Evolutionary conservation across 495 filamentous ascomycete species (phyloP), one percentile per base, ranked within the genome.

Genomic region (Aspergillus avenaceus): DNA sequence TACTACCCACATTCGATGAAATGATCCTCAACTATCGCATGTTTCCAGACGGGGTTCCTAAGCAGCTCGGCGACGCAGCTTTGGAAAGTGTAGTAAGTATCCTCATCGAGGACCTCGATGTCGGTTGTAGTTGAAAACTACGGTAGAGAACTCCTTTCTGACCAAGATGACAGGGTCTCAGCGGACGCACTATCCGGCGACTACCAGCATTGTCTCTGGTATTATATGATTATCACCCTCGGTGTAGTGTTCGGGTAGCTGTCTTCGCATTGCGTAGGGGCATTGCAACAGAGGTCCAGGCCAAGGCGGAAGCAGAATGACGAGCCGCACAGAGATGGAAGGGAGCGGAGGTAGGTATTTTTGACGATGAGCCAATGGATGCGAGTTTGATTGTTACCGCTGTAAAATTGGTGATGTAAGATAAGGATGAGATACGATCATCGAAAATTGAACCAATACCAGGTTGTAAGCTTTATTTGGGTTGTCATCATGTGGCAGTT

Each of bases 161-260:
- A 55, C 34, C 6, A 16, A 12, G 13, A 3, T 12, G 50, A 25
- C 36, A 63, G 63, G 55, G 47, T 8, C 47, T 60, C 1, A 67
- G 64, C 43, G 62, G 53, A 14, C 58, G 64, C 5, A 58, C 40
- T 4, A 51, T 67, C 9, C 57, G 58, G 16, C 52, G 54, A 12
- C 41, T 65, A 7, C 64, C 64, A 4, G 50, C 37, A 1, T 28
- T 59, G 18, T 56, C 62, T 11, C 26, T 65, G 18, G 59, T 61
- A 9, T 36, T 60, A 40, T 53, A 58, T 47, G 41, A 36, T 1
- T 34, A 25, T 21, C 31, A 24, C 23, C 56, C 46, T 28, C 52
- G 48, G 16, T 55, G 60, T 44, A 50, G 44, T 19, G 41, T 60
- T 29, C 47, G 59, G 11, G 45, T 48, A 27, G 60, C 62, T 1